phyloP scores from a whole-genome alignment of 306 rosid genomes.

The Prunus mume region DNA sequence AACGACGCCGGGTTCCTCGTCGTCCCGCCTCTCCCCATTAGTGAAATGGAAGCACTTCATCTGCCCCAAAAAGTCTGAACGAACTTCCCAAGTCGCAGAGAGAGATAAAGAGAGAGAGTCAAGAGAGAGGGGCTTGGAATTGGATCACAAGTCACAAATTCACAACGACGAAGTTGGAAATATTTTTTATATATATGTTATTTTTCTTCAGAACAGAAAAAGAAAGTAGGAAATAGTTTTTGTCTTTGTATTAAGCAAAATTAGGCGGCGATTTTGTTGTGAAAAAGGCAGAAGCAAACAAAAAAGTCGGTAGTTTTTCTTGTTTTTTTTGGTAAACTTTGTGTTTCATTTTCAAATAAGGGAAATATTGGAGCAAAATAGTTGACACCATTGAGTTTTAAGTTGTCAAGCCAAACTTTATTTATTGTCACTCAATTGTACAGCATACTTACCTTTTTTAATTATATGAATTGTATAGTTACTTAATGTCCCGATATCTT shows the following conservation, averaged over 20 bases:
- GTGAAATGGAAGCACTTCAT: constrained; percentile 92
- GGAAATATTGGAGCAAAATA: background rate
- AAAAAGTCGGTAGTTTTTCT: background rate
- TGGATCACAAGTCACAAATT: background rate
- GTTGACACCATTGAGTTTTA: background rate
- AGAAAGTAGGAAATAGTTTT: background rate
- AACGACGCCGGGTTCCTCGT: constrained; percentile 41
- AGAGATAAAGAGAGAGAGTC: constrained; percentile 15
- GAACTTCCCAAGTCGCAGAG: background rate
- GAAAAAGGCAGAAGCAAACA: background rate
- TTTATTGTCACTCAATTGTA: too few species aligned
- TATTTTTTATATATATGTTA: background rate
- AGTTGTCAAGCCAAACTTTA: background rate
- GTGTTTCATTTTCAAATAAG: too few species aligned
- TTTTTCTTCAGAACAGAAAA: background rate
- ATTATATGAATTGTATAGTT: too few species aligned
- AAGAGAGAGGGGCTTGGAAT: constrained; percentile 4
- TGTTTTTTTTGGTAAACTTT: too few species aligned
- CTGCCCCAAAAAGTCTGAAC: background rate
- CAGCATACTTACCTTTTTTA: too few species aligned
- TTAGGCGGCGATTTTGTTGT: constrained; percentile 11
- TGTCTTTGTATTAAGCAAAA: background rate
- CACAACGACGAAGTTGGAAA: background rate
- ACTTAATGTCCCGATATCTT: too few species aligned
- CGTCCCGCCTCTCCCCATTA: constrained; percentile 47